phyloP scores from a whole-genome alignment of 305 asterid species.

The Solanum hybrid region DNA sequence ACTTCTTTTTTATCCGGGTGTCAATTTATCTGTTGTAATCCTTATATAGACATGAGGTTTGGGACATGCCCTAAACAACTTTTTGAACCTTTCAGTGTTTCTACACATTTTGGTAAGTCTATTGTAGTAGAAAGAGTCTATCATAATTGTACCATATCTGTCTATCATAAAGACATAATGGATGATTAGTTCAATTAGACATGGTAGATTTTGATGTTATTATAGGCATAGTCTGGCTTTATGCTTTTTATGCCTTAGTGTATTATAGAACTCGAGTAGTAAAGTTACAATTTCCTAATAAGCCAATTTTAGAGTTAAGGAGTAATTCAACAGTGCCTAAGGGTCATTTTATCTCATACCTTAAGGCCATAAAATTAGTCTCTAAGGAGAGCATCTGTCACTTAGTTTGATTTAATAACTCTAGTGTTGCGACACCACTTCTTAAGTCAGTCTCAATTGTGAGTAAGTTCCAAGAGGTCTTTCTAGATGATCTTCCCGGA shows the following conservation, averaged over 20 bases:
- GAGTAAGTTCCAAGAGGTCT: not conserved
- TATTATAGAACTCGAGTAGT: not conserved
- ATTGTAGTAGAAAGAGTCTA: not conserved
- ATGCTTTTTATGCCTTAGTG: not conserved
- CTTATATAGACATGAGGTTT: not conserved
- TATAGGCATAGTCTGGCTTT: not conserved
- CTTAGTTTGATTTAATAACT: not conserved
- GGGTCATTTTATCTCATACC: not conserved
- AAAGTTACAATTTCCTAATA: not conserved
- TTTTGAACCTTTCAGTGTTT: not conserved
- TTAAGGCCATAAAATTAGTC: not conserved
- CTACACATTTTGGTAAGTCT: not conserved
- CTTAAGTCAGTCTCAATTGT: not conserved
- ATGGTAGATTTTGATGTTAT: not conserved
- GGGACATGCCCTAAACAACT: not conserved
- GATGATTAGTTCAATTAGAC: not conserved
- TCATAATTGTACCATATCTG: not conserved
- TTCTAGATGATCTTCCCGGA: not conserved
- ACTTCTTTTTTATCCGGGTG: too few relatives aligned
- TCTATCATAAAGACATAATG: not conserved
- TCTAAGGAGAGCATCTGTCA: not conserved
- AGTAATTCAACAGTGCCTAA: not conserved
- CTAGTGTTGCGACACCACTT: not conserved
- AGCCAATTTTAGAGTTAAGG: not conserved
- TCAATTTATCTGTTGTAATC: too few relatives aligned